These are phyloP conservation scores for Cryoendolithus antarcticus DNA, from an alignment of 2,329 filamentous ascomycete genomes.

Conservation along the genomic window DNA sequence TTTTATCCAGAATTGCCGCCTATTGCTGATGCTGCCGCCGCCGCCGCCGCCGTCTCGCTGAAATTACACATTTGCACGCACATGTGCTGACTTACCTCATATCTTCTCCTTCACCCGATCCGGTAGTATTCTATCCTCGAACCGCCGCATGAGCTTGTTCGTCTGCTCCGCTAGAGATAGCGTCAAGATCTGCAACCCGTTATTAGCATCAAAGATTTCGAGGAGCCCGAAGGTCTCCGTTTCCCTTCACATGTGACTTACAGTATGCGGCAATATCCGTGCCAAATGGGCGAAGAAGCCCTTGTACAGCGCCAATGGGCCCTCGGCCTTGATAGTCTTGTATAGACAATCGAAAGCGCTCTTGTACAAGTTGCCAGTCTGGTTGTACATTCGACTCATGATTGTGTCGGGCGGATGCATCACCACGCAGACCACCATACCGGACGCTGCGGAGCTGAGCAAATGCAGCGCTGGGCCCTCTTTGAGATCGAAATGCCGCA, in stretches of 20 bases:
- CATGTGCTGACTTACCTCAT: constrained; percentile 2
- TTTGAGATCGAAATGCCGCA: constrained; percentile 73
- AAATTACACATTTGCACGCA: background rate
- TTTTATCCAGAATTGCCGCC: too few relatives aligned
- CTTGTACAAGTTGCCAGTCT: constrained; percentile 92
- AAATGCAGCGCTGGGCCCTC: constrained; percentile 85
- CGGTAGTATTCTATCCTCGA: constrained; percentile 49
- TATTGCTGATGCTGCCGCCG: too few relatives aligned
- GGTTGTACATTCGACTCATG: constrained; percentile 98
- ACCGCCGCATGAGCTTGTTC: constrained; percentile 72
- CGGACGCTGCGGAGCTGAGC: constrained; percentile 75
- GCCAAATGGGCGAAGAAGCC: constrained; percentile 92
- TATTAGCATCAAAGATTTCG: constrained; percentile 6
- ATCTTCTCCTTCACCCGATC: constrained; percentile 17
- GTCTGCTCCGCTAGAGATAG: constrained; percentile 89
- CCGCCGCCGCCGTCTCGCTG: background rate
- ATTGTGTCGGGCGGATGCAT: constrained; percentile 99
- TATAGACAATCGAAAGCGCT: constrained; percentile 84
- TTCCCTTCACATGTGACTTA: constrained; percentile 23
- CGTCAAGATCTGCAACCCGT: constrained; percentile 56
- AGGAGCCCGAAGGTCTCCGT: too few relatives aligned
- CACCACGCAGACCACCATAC: constrained; percentile 91
- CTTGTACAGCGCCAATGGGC: constrained; percentile 89
- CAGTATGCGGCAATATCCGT: constrained; percentile 84
- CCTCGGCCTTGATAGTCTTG: constrained; percentile 86